phyloP scores from a whole-genome alignment of 75 land plant genomes.

The Cupressus sempervirens region DNA sequence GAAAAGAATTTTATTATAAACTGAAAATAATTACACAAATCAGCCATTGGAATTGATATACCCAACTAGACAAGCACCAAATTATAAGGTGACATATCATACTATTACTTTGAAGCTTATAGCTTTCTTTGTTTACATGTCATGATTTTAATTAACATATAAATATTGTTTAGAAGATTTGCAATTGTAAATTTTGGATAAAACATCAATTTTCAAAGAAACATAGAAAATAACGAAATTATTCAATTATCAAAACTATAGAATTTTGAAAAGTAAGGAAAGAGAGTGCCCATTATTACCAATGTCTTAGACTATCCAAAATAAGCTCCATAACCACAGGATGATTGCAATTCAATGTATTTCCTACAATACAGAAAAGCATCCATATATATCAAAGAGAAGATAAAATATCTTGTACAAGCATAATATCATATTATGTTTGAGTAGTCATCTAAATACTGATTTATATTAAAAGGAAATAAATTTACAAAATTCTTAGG shows the following conservation, averaged over 20 bases:
- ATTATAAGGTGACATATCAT: background rate
- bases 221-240: background rate
- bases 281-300: conserved; percentile 36
- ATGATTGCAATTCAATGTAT: conserved; percentile 95
- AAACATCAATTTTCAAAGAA: background rate
- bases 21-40: background rate
- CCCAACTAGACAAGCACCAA: background rate
- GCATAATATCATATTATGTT: background rate
- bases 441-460: background rate
- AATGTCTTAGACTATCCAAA: conserved; percentile 87
- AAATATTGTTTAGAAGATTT: background rate
- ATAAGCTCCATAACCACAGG: conserved; percentile 94
- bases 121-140: background rate
- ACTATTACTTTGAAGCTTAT: background rate
- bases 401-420: background rate
- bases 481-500: too few relatives aligned
- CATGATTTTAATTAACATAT: background rate
- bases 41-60: background rate
- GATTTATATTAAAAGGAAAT: too few relatives aligned
- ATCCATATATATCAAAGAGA: background rate
- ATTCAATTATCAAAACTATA: background rate
- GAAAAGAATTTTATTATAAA: background rate
- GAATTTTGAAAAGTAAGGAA: background rate
- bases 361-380: conserved; percentile 45
- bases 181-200: background rate